Base-by-base conservation (phyloP, 2,329 filamentous ascomycete genomes). In the Claviceps arundinis region DNA sequence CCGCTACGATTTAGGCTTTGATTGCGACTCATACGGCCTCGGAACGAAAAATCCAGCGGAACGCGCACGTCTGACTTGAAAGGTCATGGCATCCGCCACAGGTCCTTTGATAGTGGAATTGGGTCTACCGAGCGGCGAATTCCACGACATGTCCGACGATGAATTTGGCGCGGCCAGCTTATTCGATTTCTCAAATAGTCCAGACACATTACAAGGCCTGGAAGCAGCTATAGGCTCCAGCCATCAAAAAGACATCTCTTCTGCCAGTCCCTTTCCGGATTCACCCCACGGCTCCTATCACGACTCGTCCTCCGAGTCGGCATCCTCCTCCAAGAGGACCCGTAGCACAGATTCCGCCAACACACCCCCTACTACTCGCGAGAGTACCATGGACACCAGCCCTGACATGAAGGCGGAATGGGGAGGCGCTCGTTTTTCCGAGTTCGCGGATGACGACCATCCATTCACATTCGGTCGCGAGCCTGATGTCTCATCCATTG, bases 231-330 rank as follows among this genome's bases (percentile, higher is more conserved):
- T 66, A 24, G 60, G 62, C 53, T 58, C 58, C 49, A 58, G 55
- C 52, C 61, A 66, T 26, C 59, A 61, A 14, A 66, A 67, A 55
- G 63, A 68, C 41, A 60, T 68, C 42, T 59, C 68, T 17, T 58
- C 63, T 16, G 58, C 62, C 19, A 67, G 66, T 16, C 68, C 69
- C n/a, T 68, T 70, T 46, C 70, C 68, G 49, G 67, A 68, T 55
- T 71, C 69, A 40, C 67, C 69, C 46, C 66, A 65, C 62, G 68
- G 64, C 50, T 70, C 68, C 11, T 73, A 70, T 49, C 69, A 69
- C 53, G 75, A 77, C 58, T 76, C 73, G 3, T 73, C 73, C 4
- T 77, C 74, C 49, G 74, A 77, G 55, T 77, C 76, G 8, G 73
- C 72, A 13, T 69, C 69, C 41, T 75, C 66, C 30, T 61, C 73